Evolutionary conservation across 225 moss, liverwort and hornwort genomes (phyloP).

Genomic region (Physcomitrium patens): DNA sequence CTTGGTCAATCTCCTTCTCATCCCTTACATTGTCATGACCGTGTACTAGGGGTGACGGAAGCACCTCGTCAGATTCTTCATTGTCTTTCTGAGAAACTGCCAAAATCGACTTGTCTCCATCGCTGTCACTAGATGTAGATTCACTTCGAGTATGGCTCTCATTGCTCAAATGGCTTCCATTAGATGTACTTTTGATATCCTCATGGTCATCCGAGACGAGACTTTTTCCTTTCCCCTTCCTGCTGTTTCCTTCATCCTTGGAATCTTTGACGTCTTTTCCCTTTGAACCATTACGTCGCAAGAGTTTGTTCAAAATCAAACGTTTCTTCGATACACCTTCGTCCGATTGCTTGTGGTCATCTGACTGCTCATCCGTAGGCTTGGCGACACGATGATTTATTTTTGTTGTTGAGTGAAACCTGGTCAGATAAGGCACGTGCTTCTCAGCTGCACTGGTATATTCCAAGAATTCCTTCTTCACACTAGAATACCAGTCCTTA

Average conservation of each 20-base stretch:
- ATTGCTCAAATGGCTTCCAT: slow-evolving; percentile 31
- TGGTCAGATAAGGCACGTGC: slow-evolving; percentile 72
- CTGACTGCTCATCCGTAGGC: slow-evolving; percentile 43
- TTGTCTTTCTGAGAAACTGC: slow-evolving; percentile 28
- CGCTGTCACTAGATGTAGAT: slow-evolving; percentile 45
- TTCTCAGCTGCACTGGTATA: slow-evolving; percentile 62
- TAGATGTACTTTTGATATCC: slow-evolving; percentile 37
- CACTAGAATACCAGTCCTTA: slow-evolving; percentile 35
- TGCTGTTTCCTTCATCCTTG: slow-evolving; percentile 51
- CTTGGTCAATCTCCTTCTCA: slow-evolving; percentile 57
- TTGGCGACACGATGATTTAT: slow-evolving; percentile 38
- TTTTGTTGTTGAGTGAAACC: slow-evolving; percentile 40
- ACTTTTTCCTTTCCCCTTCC: slow-evolving; percentile 32
- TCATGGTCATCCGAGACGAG: slow-evolving; percentile 34
- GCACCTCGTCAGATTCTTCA: slow-evolving; percentile 31
- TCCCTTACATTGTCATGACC: slow-evolving; percentile 22
- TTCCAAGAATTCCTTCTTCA: slow-evolving; percentile 79
- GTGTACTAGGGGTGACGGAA: slow-evolving; percentile 30
- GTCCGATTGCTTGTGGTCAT: slow-evolving; percentile 53
- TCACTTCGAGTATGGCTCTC: slow-evolving; percentile 40
- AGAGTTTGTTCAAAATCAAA: slow-evolving; percentile 67
- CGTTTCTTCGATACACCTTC: slow-evolving; percentile 57
- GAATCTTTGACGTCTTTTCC: slow-evolving; percentile 38
- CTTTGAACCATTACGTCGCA: slow-evolving; percentile 57
- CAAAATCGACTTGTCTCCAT: slow-evolving; percentile 42